These are phyloP conservation scores for Coniophora puteana DNA, from an alignment of 1,284 basidiomycete genomes.

Conservation along the genomic window DNA sequence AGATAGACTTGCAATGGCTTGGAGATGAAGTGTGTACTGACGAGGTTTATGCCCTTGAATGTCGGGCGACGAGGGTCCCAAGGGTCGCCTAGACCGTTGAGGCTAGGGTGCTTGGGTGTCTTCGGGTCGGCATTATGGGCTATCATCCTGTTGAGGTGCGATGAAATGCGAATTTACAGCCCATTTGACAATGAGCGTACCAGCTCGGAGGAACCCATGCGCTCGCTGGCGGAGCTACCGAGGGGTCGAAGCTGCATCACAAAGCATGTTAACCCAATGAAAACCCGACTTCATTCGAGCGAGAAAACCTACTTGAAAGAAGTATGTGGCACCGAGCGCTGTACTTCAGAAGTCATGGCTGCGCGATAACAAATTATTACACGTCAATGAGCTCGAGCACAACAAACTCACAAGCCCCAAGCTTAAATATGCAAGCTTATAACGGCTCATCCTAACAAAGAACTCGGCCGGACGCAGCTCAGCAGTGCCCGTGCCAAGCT, in stretches of 20 bases:
- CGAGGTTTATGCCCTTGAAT: slow-evolving; percentile 1
- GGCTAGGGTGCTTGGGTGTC: background rate
- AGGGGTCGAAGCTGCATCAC: background rate
- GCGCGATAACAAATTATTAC: too few relatives aligned
- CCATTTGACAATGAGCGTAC: slow-evolving; percentile 1
- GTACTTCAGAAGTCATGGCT: background rate
- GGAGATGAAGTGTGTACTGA: background rate
- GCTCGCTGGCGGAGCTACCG: background rate
- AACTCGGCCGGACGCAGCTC: too few relatives aligned
- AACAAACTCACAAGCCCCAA: too few relatives aligned
- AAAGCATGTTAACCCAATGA: background rate
- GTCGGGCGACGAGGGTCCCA: background rate
- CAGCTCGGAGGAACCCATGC: slow-evolving; percentile 1
- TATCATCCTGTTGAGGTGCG: background rate
- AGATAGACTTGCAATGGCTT: background rate
- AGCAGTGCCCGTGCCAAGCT: too few relatives aligned
- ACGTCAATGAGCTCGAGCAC: too few relatives aligned
- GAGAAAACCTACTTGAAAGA: background rate
- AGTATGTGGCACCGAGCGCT: slow-evolving; percentile 1
- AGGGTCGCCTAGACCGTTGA: slow-evolving; percentile 5
- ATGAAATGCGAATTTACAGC: background rate
- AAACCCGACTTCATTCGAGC: background rate
- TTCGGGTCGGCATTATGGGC: background rate
- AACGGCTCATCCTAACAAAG: too few relatives aligned
- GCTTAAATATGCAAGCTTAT: too few relatives aligned